A percentile compares a stretch with the other conserved stretches of the same genome.
phyloP scores from a whole-genome alignment of 139 green algal genomes.

The Tetraselmis chui region DNA sequence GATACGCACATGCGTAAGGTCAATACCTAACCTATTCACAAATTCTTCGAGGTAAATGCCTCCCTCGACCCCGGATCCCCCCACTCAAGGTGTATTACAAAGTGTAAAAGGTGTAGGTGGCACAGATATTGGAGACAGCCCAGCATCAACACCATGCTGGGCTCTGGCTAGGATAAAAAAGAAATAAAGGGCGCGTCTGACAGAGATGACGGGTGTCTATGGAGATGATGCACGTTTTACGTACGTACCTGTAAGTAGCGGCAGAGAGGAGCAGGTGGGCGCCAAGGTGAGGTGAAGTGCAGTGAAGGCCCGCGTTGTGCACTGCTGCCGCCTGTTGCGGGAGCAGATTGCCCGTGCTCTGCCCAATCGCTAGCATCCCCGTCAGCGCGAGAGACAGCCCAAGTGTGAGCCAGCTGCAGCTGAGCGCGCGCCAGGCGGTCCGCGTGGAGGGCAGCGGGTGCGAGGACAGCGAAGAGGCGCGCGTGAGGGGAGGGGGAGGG shows the following conservation, averaged over 20 bases:
- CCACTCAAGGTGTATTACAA: no score
- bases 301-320: background rate
- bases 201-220: background rate
- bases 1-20: no score
- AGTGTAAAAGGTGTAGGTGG: no score
- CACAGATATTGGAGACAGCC: no score
- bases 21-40: no score
- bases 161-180: no score
- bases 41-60: no score
- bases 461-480: background rate
- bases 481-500: no score
- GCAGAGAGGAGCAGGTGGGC: background rate
- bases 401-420: background rate
- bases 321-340: background rate
- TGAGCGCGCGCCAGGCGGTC: no score
- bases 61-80: no score
- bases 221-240: background rate
- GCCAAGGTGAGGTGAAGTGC: background rate
- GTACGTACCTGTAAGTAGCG: background rate
- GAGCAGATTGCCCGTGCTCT: background rate
- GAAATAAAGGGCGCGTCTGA: background rate
- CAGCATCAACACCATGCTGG: no score
- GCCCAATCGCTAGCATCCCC: background rate
- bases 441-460: no score
- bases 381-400: background rate